These are phyloP conservation scores for Cystobasidiopsis lactophilus DNA, from an alignment of 768 basidiomycete genomes.

Conservation along the genomic window DNA sequence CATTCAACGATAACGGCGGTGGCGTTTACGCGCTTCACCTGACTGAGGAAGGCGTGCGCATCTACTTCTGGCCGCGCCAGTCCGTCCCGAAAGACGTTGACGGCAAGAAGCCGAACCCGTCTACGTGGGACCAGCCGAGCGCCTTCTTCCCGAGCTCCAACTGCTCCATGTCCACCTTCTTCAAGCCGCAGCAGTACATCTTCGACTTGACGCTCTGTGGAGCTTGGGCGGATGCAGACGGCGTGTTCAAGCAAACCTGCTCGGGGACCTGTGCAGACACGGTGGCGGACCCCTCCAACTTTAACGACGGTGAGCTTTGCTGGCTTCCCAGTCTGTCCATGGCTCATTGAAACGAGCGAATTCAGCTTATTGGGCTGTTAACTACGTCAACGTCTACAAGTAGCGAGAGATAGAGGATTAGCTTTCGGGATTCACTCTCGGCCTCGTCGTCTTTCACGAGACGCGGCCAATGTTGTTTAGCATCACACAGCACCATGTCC, in stretches of 20 bases:
- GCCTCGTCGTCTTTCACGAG: no score
- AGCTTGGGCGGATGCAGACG: not conserved
- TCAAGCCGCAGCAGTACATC: not conserved
- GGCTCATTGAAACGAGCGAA: not conserved
- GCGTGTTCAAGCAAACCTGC: not conserved
- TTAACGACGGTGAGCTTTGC: not conserved
- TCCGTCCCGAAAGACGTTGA: not conserved
- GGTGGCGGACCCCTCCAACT: not conserved
- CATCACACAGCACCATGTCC: no score
- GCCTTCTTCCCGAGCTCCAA: not conserved
- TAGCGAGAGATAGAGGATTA: no score
- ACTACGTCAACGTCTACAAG: no score
- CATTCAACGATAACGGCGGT: not conserved
- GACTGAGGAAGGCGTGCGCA: not conserved
- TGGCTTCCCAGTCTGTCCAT: not conserved
- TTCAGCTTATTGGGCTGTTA: no score
- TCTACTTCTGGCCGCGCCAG: not conserved
- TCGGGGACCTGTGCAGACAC: not conserved
- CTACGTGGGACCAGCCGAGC: not conserved
- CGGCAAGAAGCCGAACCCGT: not conserved
- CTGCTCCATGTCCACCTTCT: not conserved
- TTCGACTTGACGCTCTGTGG: not conserved
- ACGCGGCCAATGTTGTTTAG: no score
- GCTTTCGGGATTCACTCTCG: no score
- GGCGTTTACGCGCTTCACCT: not conserved